Evolutionary conservation across 345 rosid species (phyloP).

Genomic region (Ricinus communis): DNA sequence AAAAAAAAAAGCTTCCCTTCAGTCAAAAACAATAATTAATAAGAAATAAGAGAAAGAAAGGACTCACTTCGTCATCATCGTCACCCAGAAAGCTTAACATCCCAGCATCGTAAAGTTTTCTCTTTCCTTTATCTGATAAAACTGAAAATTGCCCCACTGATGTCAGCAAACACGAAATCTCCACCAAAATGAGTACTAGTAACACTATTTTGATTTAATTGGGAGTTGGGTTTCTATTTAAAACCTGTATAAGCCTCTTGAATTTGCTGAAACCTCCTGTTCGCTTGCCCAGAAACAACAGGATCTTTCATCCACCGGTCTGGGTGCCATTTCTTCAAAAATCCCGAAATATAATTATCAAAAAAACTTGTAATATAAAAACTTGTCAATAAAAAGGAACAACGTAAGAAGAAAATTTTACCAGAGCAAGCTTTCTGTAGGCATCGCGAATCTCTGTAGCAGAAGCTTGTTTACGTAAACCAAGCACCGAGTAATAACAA

Average conservation of each 20-base stretch:
- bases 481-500: conserved; percentile 37
- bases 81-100: conserved; percentile 28
- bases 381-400: background rate
- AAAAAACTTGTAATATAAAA: background rate
- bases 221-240: background rate
- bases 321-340: conserved; percentile 48
- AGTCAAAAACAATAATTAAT: too few species aligned
- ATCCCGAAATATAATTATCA: background rate
- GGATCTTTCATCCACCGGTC: conserved; percentile 38
- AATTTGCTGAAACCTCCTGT: conserved; percentile 38
- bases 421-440: conserved; percentile 38
- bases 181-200: too few species aligned
- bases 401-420: conserved; percentile 3
- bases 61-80: conserved; percentile 41
- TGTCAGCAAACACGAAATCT: too few species aligned
- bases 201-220: background rate
- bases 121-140: conserved; percentile 31
- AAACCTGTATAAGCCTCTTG: conserved; percentile 46
- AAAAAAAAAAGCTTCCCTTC: too few species aligned
- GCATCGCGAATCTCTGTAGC: conserved; percentile 37
- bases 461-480: conserved; percentile 33
- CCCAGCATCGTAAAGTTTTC: conserved; percentile 36
- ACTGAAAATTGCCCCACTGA: too few species aligned
- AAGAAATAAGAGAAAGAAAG: background rate
- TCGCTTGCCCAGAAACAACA: conserved; percentile 30